Base-by-base conservation (phyloP, 495 filamentous ascomycete genomes). In the Penicillium flavigenum region DNA sequence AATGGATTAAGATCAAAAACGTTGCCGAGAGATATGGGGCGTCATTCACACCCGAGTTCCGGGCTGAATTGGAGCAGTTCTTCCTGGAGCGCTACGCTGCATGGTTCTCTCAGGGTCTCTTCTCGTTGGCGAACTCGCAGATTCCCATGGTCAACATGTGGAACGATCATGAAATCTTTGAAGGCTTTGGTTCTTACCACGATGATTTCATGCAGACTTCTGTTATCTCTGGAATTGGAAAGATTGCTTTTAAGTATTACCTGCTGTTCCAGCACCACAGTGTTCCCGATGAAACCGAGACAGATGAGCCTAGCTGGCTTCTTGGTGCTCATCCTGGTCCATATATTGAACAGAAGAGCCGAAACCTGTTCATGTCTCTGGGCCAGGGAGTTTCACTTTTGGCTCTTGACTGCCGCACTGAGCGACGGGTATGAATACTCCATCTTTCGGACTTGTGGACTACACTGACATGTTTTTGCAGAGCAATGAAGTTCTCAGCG, bases 71-170 rank as follows among this genome's bases (percentile, higher is more conserved):
- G 1, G 94, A 98, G 66, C 66, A 71, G 4, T 96, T 92, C 65
- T 98, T 96, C 67, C 77, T 97, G 3, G 80, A 95, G 51, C 81
- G 89, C 46, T 98, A 98, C 68, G 81, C 83, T 57, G 81, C 81
- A 66, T 98, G 94, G 92, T 98, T 96, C 71, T 96, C 91, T 3
- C 92, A 96, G 66, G 94, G 95, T 2, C 79, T 96, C 31, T 98
- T 96, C 68, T 88, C 88, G 24, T 83, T 98, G 70, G 94, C 92
- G 1, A 93, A 88, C 62, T 87, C 89, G 8, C 94, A 98, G 67
- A 97, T 98, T 48, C 94, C 94, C 43, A 98, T 96, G 93, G 80
- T 98, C 63, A 98, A 98, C 70, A 90, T 98, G 60, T 97, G 88
- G 78, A 94, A 98, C 71, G 94, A 98, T 64, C 94, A 98, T 73